Conservation (phyloP, 1,284 basidiomycete species). For the Pseudozyma thailandica region DNA sequence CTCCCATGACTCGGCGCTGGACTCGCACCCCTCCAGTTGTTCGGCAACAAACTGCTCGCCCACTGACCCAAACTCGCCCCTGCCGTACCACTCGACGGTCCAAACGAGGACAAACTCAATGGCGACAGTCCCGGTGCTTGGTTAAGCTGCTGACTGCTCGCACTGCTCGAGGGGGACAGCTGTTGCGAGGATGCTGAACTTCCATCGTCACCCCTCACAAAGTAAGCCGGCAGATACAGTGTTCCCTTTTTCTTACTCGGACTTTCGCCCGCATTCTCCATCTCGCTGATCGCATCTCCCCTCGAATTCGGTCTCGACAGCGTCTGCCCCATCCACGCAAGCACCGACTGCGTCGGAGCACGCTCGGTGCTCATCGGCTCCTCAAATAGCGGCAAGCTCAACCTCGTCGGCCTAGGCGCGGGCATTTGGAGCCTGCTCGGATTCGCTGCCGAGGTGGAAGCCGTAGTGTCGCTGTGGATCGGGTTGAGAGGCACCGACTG, state of each 20-base stretch:
- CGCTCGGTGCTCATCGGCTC: slow-evolving; percentile 23
- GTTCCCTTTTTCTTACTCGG: slow-evolving; percentile 46
- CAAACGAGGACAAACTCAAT: slow-evolving; percentile 4
- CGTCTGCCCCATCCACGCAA: slow-evolving; percentile 53
- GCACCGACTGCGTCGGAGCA: slow-evolving; percentile 34
- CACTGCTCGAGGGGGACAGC: slow-evolving; percentile 21
- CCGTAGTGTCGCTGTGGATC: slow-evolving; percentile 16
- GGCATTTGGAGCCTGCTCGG: slow-evolving; percentile 33
- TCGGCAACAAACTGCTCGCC: slow-evolving; percentile 20
- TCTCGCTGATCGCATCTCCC: slow-evolving; percentile 33
- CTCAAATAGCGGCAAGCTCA: slow-evolving; percentile 50
- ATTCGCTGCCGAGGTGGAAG: slow-evolving; percentile 30
- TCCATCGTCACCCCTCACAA: slow-evolving; percentile 46
- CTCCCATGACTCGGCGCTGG: slow-evolving; percentile 30
- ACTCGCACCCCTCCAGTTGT: slow-evolving; percentile 29
- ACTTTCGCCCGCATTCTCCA: slow-evolving; percentile 22
- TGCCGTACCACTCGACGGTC: not conserved
- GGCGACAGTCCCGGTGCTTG: slow-evolving; percentile 10
- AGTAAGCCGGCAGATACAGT: slow-evolving; percentile 55
- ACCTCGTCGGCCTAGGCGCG: slow-evolving; percentile 32
- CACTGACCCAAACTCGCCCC: slow-evolving; percentile 27
- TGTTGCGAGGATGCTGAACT: slow-evolving; percentile 5
- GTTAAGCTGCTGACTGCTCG: slow-evolving; percentile 9
- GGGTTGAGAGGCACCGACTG: slow-evolving; percentile 22
- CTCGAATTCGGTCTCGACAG: slow-evolving; percentile 38